These are phyloP conservation scores for Tardiomyces digboiensis DNA, from an alignment of 1,139 yeast species.

Conservation along the genomic window DNA sequence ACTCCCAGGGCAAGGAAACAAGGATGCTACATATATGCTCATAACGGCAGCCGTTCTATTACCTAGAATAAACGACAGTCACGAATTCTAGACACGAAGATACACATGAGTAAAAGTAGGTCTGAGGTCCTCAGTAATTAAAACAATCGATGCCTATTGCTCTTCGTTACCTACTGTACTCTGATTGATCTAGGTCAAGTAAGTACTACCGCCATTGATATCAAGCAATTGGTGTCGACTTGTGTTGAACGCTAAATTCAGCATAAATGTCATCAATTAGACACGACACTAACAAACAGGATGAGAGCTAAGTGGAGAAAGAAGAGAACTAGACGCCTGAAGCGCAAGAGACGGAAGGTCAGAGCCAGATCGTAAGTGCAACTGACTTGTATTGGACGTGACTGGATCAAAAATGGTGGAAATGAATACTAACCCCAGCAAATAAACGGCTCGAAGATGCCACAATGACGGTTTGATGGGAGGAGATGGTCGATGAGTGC, in stretches of 20 bases:
- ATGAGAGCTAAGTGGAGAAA: slow-evolving; percentile 62
- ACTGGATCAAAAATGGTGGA: neutral
- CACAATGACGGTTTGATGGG: neutral
- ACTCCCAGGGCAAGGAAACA: too few species aligned
- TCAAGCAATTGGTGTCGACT: too few species aligned
- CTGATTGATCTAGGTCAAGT: neutral
- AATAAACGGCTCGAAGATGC: slow-evolving; percentile 13
- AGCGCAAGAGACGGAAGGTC: slow-evolving; percentile 99
- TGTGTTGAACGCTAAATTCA: too few species aligned
- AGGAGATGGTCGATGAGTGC: neutral
- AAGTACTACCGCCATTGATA: neutral
- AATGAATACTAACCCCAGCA: slow-evolving; percentile 11
- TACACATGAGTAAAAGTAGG: neutral
- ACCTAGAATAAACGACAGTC: neutral
- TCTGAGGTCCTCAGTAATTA: neutral
- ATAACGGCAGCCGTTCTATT: too few species aligned
- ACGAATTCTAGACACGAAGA: neutral
- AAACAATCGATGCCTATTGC: neutral
- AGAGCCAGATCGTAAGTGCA: slow-evolving; percentile 62
- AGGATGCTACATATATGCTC: too few species aligned
- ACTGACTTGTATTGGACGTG: neutral
- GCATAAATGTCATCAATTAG: neutral
- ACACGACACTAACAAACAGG: slow-evolving; percentile 3
- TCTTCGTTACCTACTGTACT: neutral
- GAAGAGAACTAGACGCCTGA: slow-evolving; percentile 99